phyloP scores from a whole-genome alignment of 140 eudicot genomes.

The Senecio squalidus region DNA sequence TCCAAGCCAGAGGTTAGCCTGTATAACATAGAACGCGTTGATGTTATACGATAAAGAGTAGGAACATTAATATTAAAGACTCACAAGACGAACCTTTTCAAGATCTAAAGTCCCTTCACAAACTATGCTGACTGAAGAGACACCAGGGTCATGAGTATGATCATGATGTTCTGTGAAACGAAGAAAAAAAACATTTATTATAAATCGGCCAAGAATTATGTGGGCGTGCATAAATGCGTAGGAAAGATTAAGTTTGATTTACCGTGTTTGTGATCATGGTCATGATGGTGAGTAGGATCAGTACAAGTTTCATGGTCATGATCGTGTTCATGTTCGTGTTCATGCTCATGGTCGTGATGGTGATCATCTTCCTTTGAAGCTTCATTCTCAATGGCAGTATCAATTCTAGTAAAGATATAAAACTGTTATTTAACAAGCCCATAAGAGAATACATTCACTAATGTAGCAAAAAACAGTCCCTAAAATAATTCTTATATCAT shows the following conservation, averaged over 20 bases:
- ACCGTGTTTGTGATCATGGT: constrained; percentile 79
- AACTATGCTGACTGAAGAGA: constrained; percentile 92
- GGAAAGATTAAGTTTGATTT: constrained; percentile 5
- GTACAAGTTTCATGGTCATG: constrained; percentile 25
- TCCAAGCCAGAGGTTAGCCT: constrained; percentile 99
- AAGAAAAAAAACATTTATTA: neutral
- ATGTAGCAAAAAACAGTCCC: neutral
- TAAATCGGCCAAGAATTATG: neutral
- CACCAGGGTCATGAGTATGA: constrained; percentile 92
- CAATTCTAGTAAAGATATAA: constrained; percentile 52
- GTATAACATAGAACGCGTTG: constrained; percentile 16
- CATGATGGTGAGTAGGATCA: constrained; percentile 48
- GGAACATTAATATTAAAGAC: neutral
- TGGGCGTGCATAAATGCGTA: neutral
- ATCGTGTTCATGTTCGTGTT: constrained; percentile 45
- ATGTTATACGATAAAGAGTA: neutral
- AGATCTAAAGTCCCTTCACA: constrained; percentile 95
- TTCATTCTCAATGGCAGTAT: constrained; percentile 74
- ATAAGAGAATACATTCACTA: neutral
- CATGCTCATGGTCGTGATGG: constrained; percentile 46
- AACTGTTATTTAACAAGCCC: constrained; percentile 12
- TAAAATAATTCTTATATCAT: neutral
- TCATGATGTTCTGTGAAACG: constrained; percentile 6
- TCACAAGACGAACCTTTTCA: constrained; percentile 59
- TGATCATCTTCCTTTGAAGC: constrained; percentile 71